A percentile compares a stretch with the other conserved stretches of the same genome.
phyloP scores from a whole-genome alignment of 306 rosid genomes.

The Dalbergia cultrata region DNA sequence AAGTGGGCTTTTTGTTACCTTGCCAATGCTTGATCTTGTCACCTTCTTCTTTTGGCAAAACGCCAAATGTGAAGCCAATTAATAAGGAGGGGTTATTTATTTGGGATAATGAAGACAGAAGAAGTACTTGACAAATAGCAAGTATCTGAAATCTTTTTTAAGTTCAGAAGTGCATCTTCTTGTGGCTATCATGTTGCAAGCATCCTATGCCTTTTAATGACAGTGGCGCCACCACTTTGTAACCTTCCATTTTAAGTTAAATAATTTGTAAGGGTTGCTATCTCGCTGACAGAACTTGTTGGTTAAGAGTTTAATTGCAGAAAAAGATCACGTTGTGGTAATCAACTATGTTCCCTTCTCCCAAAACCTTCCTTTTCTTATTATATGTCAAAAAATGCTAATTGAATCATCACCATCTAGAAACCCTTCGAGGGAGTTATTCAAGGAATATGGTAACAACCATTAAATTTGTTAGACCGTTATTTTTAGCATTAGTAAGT shows the following conservation, averaged over 20 bases:
- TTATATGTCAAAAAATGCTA: neutral
- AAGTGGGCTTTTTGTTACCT: neutral
- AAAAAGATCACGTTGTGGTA: neutral
- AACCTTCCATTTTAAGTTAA: neutral
- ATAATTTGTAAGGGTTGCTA: neutral
- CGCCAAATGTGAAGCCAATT: slow-evolving; percentile 25
- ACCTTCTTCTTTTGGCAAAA: slow-evolving; percentile 15
- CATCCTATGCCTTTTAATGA: slow-evolving; percentile 28
- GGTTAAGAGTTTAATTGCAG: neutral
- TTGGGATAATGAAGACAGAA: slow-evolving; percentile 18
- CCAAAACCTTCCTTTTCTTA: neutral
- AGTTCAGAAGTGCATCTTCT: neutral
- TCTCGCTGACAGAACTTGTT: slow-evolving; percentile 5
- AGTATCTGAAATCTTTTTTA: slow-evolving; percentile 9
- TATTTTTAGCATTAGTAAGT: neutral
- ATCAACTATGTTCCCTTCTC: neutral
- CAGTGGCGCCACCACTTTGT: slow-evolving; percentile 22
- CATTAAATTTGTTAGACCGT: neutral
- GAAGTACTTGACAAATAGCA: slow-evolving; percentile 34
- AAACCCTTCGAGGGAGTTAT: neutral
- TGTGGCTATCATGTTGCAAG: slow-evolving; percentile 23
- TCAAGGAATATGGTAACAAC: neutral
- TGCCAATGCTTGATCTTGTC: neutral
- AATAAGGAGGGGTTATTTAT: neutral
- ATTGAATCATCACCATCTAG: slow-evolving; percentile 12